Conservation (phyloP, 1,139 yeast species). For the Scheffersomyces quercinus region DNA sequence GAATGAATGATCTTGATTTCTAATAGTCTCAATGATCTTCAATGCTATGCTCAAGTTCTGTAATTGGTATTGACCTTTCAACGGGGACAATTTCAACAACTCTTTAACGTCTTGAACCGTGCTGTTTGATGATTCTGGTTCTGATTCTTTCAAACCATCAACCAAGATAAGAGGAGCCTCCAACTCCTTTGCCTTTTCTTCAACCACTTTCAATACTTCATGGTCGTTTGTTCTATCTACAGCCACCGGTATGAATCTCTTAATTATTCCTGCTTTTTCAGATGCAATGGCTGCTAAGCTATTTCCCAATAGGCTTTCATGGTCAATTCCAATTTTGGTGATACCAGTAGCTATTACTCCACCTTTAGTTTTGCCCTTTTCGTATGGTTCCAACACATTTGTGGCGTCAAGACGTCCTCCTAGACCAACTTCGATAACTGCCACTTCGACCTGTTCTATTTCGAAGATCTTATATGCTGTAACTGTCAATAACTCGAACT, state of each 20-base stretch:
- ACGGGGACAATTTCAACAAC: conserved; percentile 45
- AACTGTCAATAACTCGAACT: conserved; percentile 82
- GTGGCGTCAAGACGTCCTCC: conserved; percentile 92
- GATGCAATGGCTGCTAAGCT: conserved; percentile 63
- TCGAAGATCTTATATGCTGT: conserved; percentile 78
- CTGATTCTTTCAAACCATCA: conserved; percentile 3
- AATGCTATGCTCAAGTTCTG: conserved; percentile 72
- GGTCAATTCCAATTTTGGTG: conserved; percentile 85
- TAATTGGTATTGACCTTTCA: conserved; percentile 71
- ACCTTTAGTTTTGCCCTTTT: conserved; percentile 9
- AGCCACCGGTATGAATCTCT: conserved; percentile 59
- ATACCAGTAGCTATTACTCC: conserved; percentile 70
- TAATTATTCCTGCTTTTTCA: conserved; percentile 86
- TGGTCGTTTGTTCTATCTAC: conserved; percentile 67
- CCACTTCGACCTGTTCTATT: conserved; percentile 59
- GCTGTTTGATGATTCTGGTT: not conserved
- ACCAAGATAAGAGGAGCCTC: conserved; percentile 21
- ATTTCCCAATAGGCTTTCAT: conserved; percentile 70
- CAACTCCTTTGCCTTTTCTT: conserved; percentile 16
- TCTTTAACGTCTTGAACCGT: conserved; percentile 7
- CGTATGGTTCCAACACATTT: conserved; percentile 51
- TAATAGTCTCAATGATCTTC: conserved; percentile 48
- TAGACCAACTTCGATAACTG: conserved; percentile 85
- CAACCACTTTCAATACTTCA: conserved; percentile 49
- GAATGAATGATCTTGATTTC: conserved; percentile 3